Evolutionary conservation across 202 grass and related monocot species (phyloP), one percentile per base, ranked within the genome.

Genomic region (Alloteropsis angusta): DNA sequence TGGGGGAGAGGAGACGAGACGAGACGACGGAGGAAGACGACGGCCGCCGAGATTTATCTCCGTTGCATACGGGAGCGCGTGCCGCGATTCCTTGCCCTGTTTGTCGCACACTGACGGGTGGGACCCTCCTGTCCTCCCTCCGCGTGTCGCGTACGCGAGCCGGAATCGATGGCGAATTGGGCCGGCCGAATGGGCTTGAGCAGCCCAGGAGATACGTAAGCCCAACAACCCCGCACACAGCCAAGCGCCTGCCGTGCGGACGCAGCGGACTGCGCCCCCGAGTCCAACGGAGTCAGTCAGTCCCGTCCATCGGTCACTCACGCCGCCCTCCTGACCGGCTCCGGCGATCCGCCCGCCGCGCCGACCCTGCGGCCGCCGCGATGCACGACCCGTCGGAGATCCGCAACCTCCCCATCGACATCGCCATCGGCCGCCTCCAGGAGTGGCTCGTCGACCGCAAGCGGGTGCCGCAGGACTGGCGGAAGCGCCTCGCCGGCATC

Each of bases 391-490:
- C 81, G 9, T 36, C 85, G 47, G 90, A 99, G 39, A 90, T 95
- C 80, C 83, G 83, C 14, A 92, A 79, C 77, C 89, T 98, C 19
- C 96, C 88, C 60, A 96, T 99, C 71, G 96, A 99, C 71, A 99
- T 99, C 74, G 82, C 96, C 60, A 91, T 91, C 72, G 84, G 72
- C 65, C 92, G 92, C 76, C 89, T 99, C 12, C 90, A 86, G 87
- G 96, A 99, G 89, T 96, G 96, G 96, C 83, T 99, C 67, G 96
- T 99, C 72, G 96, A 96, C 87, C 92, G 96, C 58, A 95, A 93
- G 92, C 89, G 82, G 60, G 91, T 97, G 49, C 91, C 95, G 26
- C 87, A 90, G 34, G 95, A 97, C 83, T 94, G 95, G 95, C 88
- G 91, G 86, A 97, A 97, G 83, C 87, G 89, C 58, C 72, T 94